These are phyloP conservation scores for Botrytis aclada DNA, from an alignment of 2,329 filamentous ascomycete genomes.

Conservation along the genomic window DNA sequence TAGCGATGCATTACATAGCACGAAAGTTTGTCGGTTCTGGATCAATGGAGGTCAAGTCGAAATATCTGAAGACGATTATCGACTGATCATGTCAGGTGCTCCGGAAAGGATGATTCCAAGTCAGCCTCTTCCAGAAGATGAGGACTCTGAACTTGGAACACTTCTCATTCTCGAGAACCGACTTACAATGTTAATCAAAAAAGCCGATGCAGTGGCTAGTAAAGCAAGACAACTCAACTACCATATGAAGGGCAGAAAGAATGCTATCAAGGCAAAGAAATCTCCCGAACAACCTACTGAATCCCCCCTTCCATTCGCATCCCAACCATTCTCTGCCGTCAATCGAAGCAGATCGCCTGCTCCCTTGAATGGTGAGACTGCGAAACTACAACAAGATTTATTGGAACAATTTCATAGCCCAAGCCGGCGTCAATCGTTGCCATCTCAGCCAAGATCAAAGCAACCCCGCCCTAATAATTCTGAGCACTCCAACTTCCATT, in stretches of 20 bases:
- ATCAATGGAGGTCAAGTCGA: slow-evolving; percentile 79
- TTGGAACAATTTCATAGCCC: slow-evolving; percentile 50
- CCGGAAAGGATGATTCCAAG: slow-evolving; percentile 79
- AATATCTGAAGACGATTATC: slow-evolving; percentile 84
- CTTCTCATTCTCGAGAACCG: slow-evolving; percentile 81
- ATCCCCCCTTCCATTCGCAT: slow-evolving; percentile 25
- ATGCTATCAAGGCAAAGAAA: slow-evolving; percentile 66
- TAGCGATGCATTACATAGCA: slow-evolving; percentile 64
- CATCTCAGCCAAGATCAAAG: slow-evolving; percentile 27
- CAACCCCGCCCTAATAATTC: slow-evolving; percentile 20
- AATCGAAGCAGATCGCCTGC: slow-evolving; percentile 41
- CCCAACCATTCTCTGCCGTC: slow-evolving; percentile 34
- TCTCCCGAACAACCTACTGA: slow-evolving; percentile 38
- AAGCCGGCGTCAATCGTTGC: slow-evolving; percentile 26
- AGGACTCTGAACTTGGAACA: slow-evolving; percentile 79
- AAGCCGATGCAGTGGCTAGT: slow-evolving; percentile 72
- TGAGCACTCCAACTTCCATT: slow-evolving; percentile 19
- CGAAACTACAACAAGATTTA: slow-evolving; percentile 50
- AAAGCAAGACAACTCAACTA: slow-evolving; percentile 78
- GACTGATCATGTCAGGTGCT: slow-evolving; percentile 77
- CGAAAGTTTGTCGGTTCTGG: slow-evolving; percentile 75
- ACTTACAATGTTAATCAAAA: slow-evolving; percentile 71
- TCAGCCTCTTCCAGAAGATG: slow-evolving; percentile 79
- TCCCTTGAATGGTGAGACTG: slow-evolving; percentile 27
- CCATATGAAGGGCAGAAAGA: slow-evolving; percentile 69